Evolutionary conservation across 345 rosid genomes (phyloP).

Genomic region (Syzygium jambos): DNA sequence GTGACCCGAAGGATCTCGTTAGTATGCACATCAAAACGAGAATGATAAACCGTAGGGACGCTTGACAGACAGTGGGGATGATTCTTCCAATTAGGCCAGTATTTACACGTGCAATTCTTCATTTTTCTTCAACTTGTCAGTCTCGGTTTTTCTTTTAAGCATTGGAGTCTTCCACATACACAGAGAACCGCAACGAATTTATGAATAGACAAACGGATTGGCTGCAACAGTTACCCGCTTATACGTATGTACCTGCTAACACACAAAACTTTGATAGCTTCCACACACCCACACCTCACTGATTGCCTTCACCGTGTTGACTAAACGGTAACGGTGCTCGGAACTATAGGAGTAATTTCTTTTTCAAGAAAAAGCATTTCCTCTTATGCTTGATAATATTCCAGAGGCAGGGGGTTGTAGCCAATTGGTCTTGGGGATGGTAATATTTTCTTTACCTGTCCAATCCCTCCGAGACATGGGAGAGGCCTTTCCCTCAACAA

Average conservation of each 20-base stretch:
- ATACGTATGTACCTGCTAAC: neutral
- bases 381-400: neutral
- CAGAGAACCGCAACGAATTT: neutral
- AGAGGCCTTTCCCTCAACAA: neutral
- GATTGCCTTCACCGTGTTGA: neutral
- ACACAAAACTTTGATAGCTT: neutral
- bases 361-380: neutral
- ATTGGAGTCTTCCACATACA: neutral
- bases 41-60: neutral
- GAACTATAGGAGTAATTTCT: neutral
- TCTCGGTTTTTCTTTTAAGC: neutral
- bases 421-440: neutral
- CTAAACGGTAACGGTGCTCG: neutral
- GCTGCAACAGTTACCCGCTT: neutral
- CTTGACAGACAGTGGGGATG: neutral
- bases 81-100: neutral
- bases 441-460: neutral
- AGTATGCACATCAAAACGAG: neutral
- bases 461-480: neutral
- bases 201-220: neutral
- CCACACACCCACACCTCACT: neutral
- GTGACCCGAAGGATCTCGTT: neutral
- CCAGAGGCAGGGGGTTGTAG: neutral
- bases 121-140: neutral
- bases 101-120: neutral